phyloP scores from a whole-genome alignment of 352 stramenopile species.

The Phytophthora quininea region DNA sequence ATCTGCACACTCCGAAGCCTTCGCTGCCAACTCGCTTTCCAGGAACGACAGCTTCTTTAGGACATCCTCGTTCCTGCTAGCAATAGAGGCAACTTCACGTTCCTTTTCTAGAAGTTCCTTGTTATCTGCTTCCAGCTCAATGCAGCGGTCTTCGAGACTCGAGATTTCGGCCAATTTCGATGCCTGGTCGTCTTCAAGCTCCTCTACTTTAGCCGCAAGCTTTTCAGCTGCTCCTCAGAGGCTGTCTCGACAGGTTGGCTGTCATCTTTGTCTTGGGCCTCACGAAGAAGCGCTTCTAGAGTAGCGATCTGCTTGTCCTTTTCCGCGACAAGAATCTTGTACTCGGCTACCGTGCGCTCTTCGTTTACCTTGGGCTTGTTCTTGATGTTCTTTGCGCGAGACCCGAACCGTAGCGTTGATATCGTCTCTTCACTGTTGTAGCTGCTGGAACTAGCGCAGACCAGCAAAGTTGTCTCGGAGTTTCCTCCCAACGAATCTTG shows the following conservation, averaged over 20 bases:
- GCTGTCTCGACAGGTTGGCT: slow-evolving; percentile 32
- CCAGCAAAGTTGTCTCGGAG: slow-evolving; percentile 72
- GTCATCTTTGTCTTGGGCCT: slow-evolving; percentile 17
- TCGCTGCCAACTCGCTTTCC: slow-evolving; percentile 56
- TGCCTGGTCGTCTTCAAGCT: slow-evolving; percentile 66
- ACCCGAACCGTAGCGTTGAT: slow-evolving; percentile 76
- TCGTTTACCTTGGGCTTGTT: slow-evolving; percentile 84
- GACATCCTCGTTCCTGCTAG: slow-evolving; percentile 59
- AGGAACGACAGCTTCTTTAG: slow-evolving; percentile 53
- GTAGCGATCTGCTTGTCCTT: slow-evolving; percentile 63
- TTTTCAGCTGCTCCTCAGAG: slow-evolving; percentile 53
- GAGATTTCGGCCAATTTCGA: slow-evolving; percentile 57
- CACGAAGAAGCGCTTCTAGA: slow-evolving; percentile 43
- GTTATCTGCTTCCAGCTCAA: slow-evolving; percentile 50
- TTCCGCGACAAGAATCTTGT: slow-evolving; percentile 63
- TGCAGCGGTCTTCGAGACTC: slow-evolving; percentile 61
- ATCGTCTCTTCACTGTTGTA: slow-evolving; percentile 80
- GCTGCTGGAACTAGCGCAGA: slow-evolving; percentile 67
- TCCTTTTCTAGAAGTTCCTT: slow-evolving; percentile 48
- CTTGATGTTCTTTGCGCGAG: slow-evolving; percentile 80
- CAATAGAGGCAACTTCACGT: slow-evolving; percentile 41
- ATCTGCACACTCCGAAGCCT: slow-evolving; percentile 56
- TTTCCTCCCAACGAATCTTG: slow-evolving; percentile 86
- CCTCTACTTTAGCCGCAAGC: slow-evolving; percentile 56
- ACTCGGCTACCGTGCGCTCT: slow-evolving; percentile 90